Evolutionary conservation across 2,329 filamentous ascomycete species (phyloP).

Genomic region (Chaetomium sp.): DNA sequence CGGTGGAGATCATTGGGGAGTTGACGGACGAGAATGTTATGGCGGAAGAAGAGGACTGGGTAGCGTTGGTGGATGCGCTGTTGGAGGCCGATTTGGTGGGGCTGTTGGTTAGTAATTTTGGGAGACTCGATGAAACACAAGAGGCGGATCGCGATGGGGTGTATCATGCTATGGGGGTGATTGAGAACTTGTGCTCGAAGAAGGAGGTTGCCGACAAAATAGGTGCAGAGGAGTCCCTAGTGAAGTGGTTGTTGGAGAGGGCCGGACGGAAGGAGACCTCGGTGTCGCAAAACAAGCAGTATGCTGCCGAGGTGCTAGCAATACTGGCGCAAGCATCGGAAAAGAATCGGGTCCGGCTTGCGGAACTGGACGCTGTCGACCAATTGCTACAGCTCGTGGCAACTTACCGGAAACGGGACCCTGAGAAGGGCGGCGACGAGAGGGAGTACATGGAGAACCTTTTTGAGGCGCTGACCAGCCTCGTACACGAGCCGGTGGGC

Average conservation of each 20-base stretch:
- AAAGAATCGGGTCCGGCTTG: constrained; percentile 57
- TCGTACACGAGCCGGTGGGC: constrained; percentile 67
- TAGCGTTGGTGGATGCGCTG: constrained; percentile 61
- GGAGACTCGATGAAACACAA: constrained; percentile 67
- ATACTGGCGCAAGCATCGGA: constrained; percentile 75
- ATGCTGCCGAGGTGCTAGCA: constrained; percentile 83
- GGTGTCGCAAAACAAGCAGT: constrained; percentile 88
- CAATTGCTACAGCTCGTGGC: constrained; percentile 75
- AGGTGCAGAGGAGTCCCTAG: constrained; percentile 58
- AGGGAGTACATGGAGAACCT: constrained; percentile 94
- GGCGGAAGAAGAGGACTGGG: constrained; percentile 75
- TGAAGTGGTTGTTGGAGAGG: constrained; percentile 72
- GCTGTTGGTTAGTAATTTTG: constrained; percentile 70
- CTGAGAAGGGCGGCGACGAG: constrained; percentile 76
- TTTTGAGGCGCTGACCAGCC: constrained; percentile 77
- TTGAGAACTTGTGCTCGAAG: constrained; percentile 81
- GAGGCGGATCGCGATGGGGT: constrained; percentile 74
- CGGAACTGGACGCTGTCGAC: constrained; percentile 66
- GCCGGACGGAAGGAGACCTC: constrained; percentile 61
- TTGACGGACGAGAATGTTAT: constrained; percentile 89
- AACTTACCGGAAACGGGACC: constrained; percentile 78
- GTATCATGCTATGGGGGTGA: constrained; percentile 73
- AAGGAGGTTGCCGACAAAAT: constrained; percentile 63
- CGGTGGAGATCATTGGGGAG: constrained; percentile 82
- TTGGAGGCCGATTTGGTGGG: constrained; percentile 65